These are phyloP conservation scores for Chlorella sp. DNA, from an alignment of 139 green algal species.

Conservation along the genomic window DNA sequence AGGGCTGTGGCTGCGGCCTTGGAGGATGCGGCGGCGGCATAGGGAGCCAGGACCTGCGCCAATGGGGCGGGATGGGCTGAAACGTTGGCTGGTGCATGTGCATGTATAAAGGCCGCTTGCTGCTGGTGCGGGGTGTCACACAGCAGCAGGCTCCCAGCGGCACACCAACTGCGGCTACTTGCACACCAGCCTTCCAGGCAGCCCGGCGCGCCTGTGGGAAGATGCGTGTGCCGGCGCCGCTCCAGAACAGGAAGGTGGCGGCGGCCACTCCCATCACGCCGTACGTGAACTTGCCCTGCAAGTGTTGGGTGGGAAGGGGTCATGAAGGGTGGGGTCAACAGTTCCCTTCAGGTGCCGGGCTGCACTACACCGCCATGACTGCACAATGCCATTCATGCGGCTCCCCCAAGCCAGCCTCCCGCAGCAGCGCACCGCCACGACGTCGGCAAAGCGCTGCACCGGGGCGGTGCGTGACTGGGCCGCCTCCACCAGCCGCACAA, in stretches of 20 bases:
- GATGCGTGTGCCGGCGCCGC: slow-evolving; percentile 56
- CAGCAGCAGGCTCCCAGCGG: too few species aligned
- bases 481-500: slow-evolving; percentile 83
- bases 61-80: not conserved
- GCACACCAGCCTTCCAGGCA: not conserved
- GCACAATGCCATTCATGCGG: not conserved
- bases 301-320: too few species aligned
- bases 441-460: slow-evolving; percentile 88
- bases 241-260: slow-evolving; percentile 87
- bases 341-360: too few species aligned
- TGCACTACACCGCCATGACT: not conserved
- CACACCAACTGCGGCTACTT: too few species aligned
- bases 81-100: not conserved
- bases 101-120: not conserved
- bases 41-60: slow-evolving; percentile 49
- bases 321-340: too few species aligned
- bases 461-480: slow-evolving; percentile 79
- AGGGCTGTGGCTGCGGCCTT: slow-evolving; percentile 57
- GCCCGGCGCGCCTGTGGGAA: slow-evolving; percentile 69
- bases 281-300: slow-evolving; percentile 74
- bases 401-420: not conserved
- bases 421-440: slow-evolving; percentile 32
- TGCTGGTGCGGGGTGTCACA: too few species aligned
- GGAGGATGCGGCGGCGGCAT: slow-evolving; percentile 16
- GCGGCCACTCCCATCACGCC: slow-evolving; percentile 80